Base-by-base conservation (phyloP, 345 rosid species). In the Camelina laxa region DNA sequence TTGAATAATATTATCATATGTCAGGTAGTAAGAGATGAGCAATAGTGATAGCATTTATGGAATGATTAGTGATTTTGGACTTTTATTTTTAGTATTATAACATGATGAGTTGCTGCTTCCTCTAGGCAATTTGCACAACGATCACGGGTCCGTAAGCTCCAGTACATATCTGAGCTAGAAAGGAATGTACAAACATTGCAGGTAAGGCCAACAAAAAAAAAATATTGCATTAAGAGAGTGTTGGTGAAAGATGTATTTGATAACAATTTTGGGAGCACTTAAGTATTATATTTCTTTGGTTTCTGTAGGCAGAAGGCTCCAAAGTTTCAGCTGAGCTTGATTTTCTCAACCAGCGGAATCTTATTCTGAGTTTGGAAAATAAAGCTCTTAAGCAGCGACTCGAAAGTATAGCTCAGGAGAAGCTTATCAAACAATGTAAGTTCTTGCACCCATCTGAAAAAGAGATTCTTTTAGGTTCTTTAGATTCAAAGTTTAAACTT, bases 121-220 rank as follows among this genome's bases (percentile, higher is more conserved):
- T 80, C 76, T 82, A 96, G 99, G 89, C 99, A 92, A 90, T 96
- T 92, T 59, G 99, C 99, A 72, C 99, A 96, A 69, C 91, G 99
- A 38, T 96, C 99, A 57, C 81, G 99, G 71, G 98, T 92, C 22
- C 90, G 99, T 22, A 96, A 96, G 81, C 98, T 96, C 73, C 99
- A 96, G 83, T 92, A 92, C 82, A 96, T 96, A 80, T 93, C 99
- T 82, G 99, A 96, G 83, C 81, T 92, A 81, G 99, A 96, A 88
- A 88, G 93, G 67, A 91, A 88, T 81, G 99, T 96, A 36, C 98
- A 96, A 83, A 86, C 89, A 81, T 91, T 96, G 78, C 97, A 96
- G 93, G 99, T 81, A 78, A 83, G 80, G 78, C 48, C 39, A 48
- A 24, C 21, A 27, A 27, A 27, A 27, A 16, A 20, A 63, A 44